Evolutionary conservation across 345 rosid genomes (phyloP), one percentile per base, ranked within the genome.

Genomic region (Populus alba): DNA sequence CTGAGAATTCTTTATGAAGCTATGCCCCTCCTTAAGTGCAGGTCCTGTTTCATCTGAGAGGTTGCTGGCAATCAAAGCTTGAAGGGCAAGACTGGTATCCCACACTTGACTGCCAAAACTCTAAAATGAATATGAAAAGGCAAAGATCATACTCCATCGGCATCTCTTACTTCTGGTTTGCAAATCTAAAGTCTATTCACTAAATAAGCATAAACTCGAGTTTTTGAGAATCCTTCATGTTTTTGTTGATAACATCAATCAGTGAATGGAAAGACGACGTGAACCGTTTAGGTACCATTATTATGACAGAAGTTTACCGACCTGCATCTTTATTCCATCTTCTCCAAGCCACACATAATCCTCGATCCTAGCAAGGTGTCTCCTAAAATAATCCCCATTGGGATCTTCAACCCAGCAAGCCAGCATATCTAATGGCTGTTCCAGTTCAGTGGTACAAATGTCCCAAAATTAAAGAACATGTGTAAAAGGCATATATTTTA

Each of bases 371-470:
- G 81, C 81, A 49, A 78, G 81, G 27, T 78, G 81, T 49, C 49
- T 70, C 78, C 81, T 75, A 43, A 81, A 78, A 68, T 72, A 53
- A 20, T 73, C 53, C 29, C 84, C 61, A 38, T 75, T 63, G 7
- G 87, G 84, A 78, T 84, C 82, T 75, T 84, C 87, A 69, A 16
- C 47, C 87, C 87, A 84, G n/a, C 84, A 79, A 78, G 84, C 87
- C 53, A 84, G 80, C 73, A 76, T 73, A 47, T 65, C 25, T 51
- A 81, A 31, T 38, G 66, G 82, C 85, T 85, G 53, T 38, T 67
- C 73, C 47, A 72, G 35, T 23, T 45, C 17, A 45, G 18, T 45
- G 16, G 51, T 15, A 45, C 18, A 45, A 45, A 15, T 45, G 1
- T 45, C 51, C 51, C 13, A 45, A 45, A 15, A 45, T 45, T 45